Base-by-base conservation (phyloP, 441 rosid genomes). In the Erysimum pusillum region DNA sequence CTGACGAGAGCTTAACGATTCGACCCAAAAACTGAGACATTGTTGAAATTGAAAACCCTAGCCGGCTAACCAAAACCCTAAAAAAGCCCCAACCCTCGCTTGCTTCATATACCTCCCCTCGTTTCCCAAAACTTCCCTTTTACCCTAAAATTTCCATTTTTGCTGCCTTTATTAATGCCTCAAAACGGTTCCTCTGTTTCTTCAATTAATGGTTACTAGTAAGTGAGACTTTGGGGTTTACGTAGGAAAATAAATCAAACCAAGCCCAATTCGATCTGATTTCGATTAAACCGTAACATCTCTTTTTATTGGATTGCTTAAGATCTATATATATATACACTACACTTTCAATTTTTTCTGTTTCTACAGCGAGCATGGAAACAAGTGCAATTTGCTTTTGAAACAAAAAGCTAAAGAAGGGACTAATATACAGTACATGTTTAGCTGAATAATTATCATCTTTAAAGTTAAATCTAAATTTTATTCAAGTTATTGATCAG, bases 1-100 rank as follows among this genome's bases (percentile, higher is more conserved):
- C 10, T n/a, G 52, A 46, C 1, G 69, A 64, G 41, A 45, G 41
- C 54, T 69, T 69, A 41, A 18, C 42, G 42, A 42, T 31, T 41
- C 64, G 63, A 31, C 32, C 17, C 73, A 69, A 44, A 56, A 69
- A 54, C 54, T 69, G 64, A 56, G 32, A 56, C 73, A 69, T 69
- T 69, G 41, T 28, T 42, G 13, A 25, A 56, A n/a, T 8, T 9
- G 49, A 52, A 36, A 69, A 41, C 64, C 54, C 64, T 69, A 67
- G 36, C n/a, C 62, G 62, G 41, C 20, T 36, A 36, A 36, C 13
- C 54, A 9, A 49, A 49, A 14, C 49, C 49, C 17, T 49, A 49
- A 18, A 60, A 54, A 28, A 28, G 2, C 31, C 59, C 59, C 59
- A 54, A 17, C 7, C 7, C 8, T 18, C 7, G 25, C 8, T 34